phyloP scores from a whole-genome alignment of 106 monocot species.

The Apostasia ramifera region DNA sequence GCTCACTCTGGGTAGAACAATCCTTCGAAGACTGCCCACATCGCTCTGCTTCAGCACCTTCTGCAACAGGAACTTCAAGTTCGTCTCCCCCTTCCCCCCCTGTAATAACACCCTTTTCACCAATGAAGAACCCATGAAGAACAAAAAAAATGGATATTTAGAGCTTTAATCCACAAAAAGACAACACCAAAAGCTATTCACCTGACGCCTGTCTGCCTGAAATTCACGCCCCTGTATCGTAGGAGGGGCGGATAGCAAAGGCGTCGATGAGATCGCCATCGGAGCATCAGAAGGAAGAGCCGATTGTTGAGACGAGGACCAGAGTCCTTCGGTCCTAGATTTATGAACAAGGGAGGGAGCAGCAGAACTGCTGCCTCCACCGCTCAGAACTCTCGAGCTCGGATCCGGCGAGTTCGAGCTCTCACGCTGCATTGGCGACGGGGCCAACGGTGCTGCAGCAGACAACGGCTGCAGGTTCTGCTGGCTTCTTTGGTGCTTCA shows the following conservation, averaged over 20 bases:
- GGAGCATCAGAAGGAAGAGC: neutral
- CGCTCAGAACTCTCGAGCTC: neutral
- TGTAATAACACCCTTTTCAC: neutral
- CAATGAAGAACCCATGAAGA: too few species aligned
- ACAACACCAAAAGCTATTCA: neutral
- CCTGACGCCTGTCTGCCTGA: neutral
- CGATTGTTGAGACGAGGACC: conserved; percentile 17
- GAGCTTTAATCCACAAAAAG: too few species aligned
- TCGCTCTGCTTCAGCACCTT: conserved; percentile 98
- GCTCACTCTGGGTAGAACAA: conserved; percentile 92
- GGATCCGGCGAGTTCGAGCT: too few species aligned
- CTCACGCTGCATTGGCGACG: neutral
- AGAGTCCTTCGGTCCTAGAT: conserved; percentile 18
- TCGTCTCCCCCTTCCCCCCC: conserved; percentile 68
- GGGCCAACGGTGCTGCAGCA: neutral
- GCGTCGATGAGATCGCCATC: too few species aligned
- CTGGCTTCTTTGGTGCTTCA: conserved; percentile 41
- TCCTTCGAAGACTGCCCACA: conserved; percentile 87
- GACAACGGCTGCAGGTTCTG: neutral
- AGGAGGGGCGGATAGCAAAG: neutral
- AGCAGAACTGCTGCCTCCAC: too few species aligned
- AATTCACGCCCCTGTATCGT: neutral
- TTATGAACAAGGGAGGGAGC: neutral
- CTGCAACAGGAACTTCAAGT: conserved; percentile 82
- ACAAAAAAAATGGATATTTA: too few species aligned